Base-by-base conservation (phyloP, 116 monocot genomes). In the Phalaenopsis hybrid region DNA sequence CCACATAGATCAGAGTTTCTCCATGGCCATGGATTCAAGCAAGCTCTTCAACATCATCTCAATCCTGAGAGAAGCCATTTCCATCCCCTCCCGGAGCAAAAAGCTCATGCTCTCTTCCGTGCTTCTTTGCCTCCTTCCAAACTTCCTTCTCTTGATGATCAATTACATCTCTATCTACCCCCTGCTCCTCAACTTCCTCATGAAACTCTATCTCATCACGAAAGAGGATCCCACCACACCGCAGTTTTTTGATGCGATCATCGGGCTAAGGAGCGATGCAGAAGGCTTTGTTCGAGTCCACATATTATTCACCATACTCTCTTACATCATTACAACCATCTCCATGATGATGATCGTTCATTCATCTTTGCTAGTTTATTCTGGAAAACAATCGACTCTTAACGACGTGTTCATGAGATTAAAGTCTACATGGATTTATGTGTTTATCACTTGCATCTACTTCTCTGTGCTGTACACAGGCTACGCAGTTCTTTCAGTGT, bases 61-160 rank as follows among this genome's bases (percentile, higher is more conserved):
- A 34, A 45, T 79, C 69, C 52, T 83, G 12, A 41, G 79, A 4
- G 83, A 83, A 74, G 70, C 83, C 74, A 8, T 84, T 9, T 61
- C 17, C 50, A 44, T 84, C 74, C 79, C 79, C 74, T 18, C 13
- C 2, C 79, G 45, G 61, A 84, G 80, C 78, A 55, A 57, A 31
- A 57, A 58, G 21, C 80, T 84, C 75, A 25, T 51, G 11, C 61
- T 79, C 7, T 72, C 84, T 2, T 25, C 70, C n/a, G 18, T 63
- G 25, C 48, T 80, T 1, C 79, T 80, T 9, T 49, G 52, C 55
- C 46, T 84, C 31, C 6, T 74, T 6, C 74, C 84, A 45, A 51
- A 12, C 61, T 79, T 31, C 23, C 52, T 80, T 25, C 74, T 84
- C 18, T 21, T 48, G 21, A 49, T 74, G 17, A 57, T 9, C 18